Percentiles rank a stretch among this genome's conserved stretches.
Conservation (phyloP, 768 basidiomycete genomes). For the Ramaria rubella region DNA sequence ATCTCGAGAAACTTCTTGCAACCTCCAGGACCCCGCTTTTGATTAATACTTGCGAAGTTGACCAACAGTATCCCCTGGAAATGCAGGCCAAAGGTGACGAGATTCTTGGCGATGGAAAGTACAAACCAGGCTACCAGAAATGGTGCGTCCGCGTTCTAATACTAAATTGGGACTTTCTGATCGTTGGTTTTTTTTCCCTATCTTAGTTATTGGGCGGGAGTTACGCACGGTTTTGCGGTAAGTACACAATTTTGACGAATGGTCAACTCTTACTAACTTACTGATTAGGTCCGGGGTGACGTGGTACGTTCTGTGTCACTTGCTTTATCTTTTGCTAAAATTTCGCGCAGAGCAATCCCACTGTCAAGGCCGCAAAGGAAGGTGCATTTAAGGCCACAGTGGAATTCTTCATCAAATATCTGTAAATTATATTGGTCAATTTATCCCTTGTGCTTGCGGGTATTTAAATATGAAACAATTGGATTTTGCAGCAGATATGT, state of each 20-base stretch:
- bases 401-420: constrained; percentile 43
- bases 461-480: no score
- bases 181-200: neutral
- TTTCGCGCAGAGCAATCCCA: constrained; percentile 33
- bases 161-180: neutral
- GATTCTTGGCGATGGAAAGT: constrained; percentile 42
- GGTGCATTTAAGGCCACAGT: constrained; percentile 53
- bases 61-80: constrained; percentile 44
- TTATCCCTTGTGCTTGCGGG: no score
- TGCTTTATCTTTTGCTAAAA: neutral
- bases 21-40: neutral
- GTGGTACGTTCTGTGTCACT: constrained; percentile 3
- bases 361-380: constrained; percentile 56
- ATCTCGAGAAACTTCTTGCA: constrained; percentile 40
- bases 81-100: constrained; percentile 40
- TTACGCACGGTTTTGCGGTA: constrained; percentile 47
- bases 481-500: no score
- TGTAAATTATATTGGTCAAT: no score
- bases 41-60: constrained; percentile 25
- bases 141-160: constrained; percentile 14
- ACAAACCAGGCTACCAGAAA: constrained; percentile 43
- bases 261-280: neutral
- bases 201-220: constrained; percentile 37
- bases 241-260: neutral
- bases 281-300: constrained; percentile 36